Evolutionary conservation across 306 rosid species (phyloP).

Genomic region (Abrus precatorius): DNA sequence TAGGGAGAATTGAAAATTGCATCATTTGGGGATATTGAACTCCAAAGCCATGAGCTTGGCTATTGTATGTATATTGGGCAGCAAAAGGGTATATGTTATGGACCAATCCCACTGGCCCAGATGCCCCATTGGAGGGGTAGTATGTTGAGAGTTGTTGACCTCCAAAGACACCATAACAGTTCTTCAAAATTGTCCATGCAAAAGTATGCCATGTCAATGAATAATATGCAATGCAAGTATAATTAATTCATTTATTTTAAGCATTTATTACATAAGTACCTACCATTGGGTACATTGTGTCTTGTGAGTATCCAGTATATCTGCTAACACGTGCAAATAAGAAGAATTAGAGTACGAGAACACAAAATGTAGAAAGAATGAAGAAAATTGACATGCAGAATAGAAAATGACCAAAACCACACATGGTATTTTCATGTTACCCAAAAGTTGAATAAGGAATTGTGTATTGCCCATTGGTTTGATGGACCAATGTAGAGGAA

Average conservation of each 20-base stretch:
- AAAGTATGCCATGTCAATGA: slow-evolving; percentile 35
- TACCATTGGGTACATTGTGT: slow-evolving; percentile 77
- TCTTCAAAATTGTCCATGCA: slow-evolving; percentile 52
- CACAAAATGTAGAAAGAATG: not conserved
- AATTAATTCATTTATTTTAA: not conserved
- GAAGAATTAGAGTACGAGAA: not conserved
- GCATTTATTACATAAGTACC: not conserved
- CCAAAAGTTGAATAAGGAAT: slow-evolving; percentile 76
- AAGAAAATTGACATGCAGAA: not conserved
- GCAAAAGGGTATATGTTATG: slow-evolving; percentile 66
- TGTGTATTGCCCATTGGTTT: slow-evolving; percentile 64
- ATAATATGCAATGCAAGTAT: slow-evolving; percentile 13
- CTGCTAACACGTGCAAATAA: slow-evolving; percentile 46
- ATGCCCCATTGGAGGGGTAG: slow-evolving; percentile 57
- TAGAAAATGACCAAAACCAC: not conserved
- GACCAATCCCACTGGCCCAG: slow-evolving; percentile 65
- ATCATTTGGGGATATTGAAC: slow-evolving; percentile 69
- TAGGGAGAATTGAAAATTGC: slow-evolving; percentile 67
- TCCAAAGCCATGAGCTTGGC: slow-evolving; percentile 65
- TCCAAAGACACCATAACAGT: slow-evolving; percentile 69
- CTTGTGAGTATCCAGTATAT: slow-evolving; percentile 73
- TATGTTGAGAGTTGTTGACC: slow-evolving; percentile 71
- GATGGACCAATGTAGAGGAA: slow-evolving; percentile 65
- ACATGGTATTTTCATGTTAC: slow-evolving; percentile 51
- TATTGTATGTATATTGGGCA: slow-evolving; percentile 64